phyloP scores from a whole-genome alignment of 2,329 filamentous ascomycete genomes.

The Ophiosphaerella korrae region DNA sequence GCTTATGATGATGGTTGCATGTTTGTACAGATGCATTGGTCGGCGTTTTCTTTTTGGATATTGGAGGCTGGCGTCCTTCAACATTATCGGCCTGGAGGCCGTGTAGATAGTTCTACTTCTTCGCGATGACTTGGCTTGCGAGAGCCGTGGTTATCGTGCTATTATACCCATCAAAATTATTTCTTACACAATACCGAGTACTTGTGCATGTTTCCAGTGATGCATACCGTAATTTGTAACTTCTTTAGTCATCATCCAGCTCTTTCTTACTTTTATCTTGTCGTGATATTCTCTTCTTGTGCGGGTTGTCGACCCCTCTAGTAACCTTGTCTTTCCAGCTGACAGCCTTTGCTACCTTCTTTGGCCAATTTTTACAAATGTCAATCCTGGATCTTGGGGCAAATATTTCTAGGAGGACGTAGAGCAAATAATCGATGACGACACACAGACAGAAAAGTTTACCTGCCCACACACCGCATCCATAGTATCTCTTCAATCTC shows the following conservation, averaged over 20 bases:
- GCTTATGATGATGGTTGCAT: neutral
- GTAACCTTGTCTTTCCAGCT: neutral
- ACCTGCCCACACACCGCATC: conserved; percentile 97
- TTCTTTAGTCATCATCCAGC: conserved; percentile 19
- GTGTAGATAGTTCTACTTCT: conserved; percentile 28
- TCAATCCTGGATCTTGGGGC: conserved; percentile 87
- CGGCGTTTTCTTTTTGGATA: conserved; percentile 31
- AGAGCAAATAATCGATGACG: conserved; percentile 91
- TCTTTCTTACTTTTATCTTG: conserved; percentile 34
- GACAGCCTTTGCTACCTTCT: conserved; percentile 59
- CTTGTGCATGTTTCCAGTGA: neutral
- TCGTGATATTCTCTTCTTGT: conserved; percentile 35
- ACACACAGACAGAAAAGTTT: conserved; percentile 96
- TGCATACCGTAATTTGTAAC: neutral
- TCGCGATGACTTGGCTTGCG: conserved; percentile 20
- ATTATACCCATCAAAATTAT: conserved; percentile 18
- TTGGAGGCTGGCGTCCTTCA: conserved; percentile 17
- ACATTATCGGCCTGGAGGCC: conserved; percentile 13
- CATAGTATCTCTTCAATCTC: conserved; percentile 92
- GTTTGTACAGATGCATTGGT: conserved; percentile 39
- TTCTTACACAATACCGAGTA: neutral
- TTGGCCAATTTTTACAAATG: conserved; percentile 88
- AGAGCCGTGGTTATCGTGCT: conserved; percentile 25
- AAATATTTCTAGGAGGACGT: conserved; percentile 83
- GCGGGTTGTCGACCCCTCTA: neutral